A percentile compares a stretch with the other conserved stretches of the same genome.
These are phyloP conservation scores for Pseudopithomyces chartarum DNA, from an alignment of 2,329 filamentous ascomycete genomes.

Conservation along the genomic window DNA sequence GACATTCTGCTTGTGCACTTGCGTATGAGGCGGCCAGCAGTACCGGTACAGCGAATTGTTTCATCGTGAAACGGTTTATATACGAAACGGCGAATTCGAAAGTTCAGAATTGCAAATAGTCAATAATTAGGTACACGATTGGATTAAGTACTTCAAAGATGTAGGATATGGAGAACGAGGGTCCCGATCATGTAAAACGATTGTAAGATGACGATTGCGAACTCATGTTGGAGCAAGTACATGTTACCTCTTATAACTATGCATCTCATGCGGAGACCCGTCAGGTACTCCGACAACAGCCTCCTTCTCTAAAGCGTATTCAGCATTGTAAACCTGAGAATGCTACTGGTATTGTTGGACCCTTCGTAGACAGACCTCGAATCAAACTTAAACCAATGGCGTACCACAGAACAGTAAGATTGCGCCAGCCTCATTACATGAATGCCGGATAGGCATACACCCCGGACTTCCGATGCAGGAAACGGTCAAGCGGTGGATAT, in stretches of 20 bases:
- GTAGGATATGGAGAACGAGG: background rate
- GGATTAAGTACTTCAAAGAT: background rate
- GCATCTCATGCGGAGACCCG: conserved; percentile 3
- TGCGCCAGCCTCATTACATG: background rate
- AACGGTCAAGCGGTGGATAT: background rate
- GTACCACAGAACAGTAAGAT: background rate
- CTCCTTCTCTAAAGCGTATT: background rate
- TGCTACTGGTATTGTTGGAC: background rate
- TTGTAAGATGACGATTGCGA: background rate
- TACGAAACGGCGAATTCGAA: background rate
- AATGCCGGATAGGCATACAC: background rate
- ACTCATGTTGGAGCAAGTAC: background rate
- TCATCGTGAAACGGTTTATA: background rate
- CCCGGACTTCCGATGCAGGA: too few species aligned
- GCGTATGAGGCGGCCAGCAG: background rate
- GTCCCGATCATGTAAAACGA: background rate
- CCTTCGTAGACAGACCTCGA: background rate
- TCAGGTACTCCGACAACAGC: background rate
- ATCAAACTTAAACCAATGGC: background rate
- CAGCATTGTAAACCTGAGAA: background rate
- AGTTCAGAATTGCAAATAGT: background rate
- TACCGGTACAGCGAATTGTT: background rate
- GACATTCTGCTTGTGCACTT: conserved; percentile 6
- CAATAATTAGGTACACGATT: too few species aligned
- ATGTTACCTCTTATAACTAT: background rate